These are phyloP conservation scores for Dactylonectria estremocensis DNA, from an alignment of 2,329 filamentous ascomycete genomes.

Conservation along the genomic window DNA sequence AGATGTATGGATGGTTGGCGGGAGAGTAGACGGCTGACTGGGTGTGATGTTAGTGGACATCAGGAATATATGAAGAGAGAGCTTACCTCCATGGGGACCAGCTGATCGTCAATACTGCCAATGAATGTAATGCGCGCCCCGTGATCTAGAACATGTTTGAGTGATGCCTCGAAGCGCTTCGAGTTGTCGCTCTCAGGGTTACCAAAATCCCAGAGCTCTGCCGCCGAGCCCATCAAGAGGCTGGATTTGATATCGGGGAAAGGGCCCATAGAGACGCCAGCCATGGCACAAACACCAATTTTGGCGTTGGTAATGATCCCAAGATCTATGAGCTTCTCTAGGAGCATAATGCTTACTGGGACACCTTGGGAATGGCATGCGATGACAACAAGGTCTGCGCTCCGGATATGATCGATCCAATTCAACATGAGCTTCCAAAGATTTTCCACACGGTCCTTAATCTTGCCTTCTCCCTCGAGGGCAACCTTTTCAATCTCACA, in stretches of 20 bases:
- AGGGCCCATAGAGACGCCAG: conserved; percentile 92
- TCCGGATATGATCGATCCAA: conserved; percentile 91
- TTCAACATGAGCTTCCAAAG: conserved; percentile 96
- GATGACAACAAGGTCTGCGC: conserved; percentile 91
- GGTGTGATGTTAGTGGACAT: conserved; percentile 47
- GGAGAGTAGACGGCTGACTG: conserved; percentile 89
- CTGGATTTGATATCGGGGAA: conserved; percentile 93
- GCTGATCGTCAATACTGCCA: conserved; percentile 96
- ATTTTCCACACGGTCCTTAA: conserved; percentile 89
- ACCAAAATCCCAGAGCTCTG: conserved; percentile 94
- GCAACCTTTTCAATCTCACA: conserved; percentile 94
- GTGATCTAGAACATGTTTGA: conserved; percentile 82
- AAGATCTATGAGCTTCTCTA: conserved; percentile 93
- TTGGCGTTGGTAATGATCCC: conserved; percentile 84
- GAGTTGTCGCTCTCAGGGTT: conserved; percentile 86
- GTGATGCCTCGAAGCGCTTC: conserved; percentile 82
- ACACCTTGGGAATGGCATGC: conserved; percentile 97
- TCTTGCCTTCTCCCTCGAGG: conserved; percentile 94
- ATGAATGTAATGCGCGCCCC: conserved; percentile 89
- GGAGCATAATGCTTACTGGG: conserved; percentile 91
- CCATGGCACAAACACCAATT: conserved; percentile 90
- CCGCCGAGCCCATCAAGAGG: conserved; percentile 90
- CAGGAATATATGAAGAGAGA: background rate
- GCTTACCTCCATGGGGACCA: conserved; percentile 89
- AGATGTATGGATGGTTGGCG: conserved; percentile 91